Conservation (phyloP, 202 grass and related monocot species). For the Eragrostis tef region DNA sequence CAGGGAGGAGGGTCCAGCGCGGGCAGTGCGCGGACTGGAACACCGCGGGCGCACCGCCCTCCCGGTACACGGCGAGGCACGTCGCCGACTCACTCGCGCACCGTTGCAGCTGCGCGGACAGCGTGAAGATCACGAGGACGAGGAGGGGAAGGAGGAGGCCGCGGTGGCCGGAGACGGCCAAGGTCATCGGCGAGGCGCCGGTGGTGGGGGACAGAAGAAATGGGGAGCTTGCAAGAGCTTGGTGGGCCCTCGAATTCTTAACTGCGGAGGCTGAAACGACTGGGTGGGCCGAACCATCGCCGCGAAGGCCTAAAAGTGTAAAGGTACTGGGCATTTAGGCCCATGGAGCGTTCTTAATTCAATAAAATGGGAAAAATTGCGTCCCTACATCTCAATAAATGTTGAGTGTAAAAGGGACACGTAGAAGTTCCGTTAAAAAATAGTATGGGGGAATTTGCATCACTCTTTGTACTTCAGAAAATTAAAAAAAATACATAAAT, state of each 20-base stretch:
- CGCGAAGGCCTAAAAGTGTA: too few relatives aligned
- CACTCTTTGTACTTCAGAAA: too few relatives aligned
- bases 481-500: too few relatives aligned
- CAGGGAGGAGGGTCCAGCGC: constrained; percentile 67
- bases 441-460: too few relatives aligned
- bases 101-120: background rate
- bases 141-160: background rate
- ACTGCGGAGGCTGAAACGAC: background rate
- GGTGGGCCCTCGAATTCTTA: background rate
- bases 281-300: too few relatives aligned
- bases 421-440: too few relatives aligned
- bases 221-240: background rate
- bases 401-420: too few relatives aligned
- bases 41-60: constrained; percentile 85
- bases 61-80: constrained; percentile 79
- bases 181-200: constrained; percentile 41
- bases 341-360: background rate
- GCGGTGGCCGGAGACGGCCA: constrained; percentile 32
- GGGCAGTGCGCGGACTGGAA: constrained; percentile 81
- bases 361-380: background rate
- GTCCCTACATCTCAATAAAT: too few relatives aligned
- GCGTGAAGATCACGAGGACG: constrained; percentile 32
- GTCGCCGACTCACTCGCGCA: constrained; percentile 64
- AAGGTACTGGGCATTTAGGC: background rate
- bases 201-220: background rate